Evolutionary conservation across 1,139 yeast species (phyloP), one percentile per base, ranked within the genome.

Genomic region (Geotrichum aggregatum): DNA sequence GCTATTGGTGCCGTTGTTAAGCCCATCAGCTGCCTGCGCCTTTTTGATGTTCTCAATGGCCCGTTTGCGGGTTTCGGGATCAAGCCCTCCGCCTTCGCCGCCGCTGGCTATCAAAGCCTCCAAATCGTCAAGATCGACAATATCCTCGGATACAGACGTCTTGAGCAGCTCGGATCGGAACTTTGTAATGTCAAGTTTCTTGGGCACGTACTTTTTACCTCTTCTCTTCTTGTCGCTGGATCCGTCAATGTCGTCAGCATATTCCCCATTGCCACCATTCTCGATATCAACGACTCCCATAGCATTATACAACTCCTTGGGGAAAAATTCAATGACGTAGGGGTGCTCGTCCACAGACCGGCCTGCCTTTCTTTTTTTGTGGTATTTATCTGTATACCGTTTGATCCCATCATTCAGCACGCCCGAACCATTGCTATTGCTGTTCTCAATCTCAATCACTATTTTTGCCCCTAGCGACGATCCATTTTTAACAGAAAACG

Each of bases 331-430:
- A 31, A 64, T 55, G 47, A 56, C 56, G 65, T 84, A 88, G 1
- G 96, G 96, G 69, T 87, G 94, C 54, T 87, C 95, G 59, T 84
- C 85, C 16, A 86, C 79, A 2, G 94, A 82, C 52, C 84, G 76
- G 1, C 92, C 92, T n/a, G 83, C 77, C 62, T 79, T 83, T 54
- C 87, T 78, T 58, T 80, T 83, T 64, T 84, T 84, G 59, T 84
- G 75, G 56, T 69, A 71, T 44, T 63, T 52, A 56, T 71, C 74
- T 4, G 71, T 66, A 55, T 69, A 71, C 34, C 74, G 60, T 55
- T 66, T 61, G 41, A 71, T 63, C 18, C 68, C 68, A 49, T 70
- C 73, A 19, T 59, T 61, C 6, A 58, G 41, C 13, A 24, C 47
- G 14, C 46, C 54, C 5, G 28, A 24, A 8, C 28, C 28, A n/a